Base-by-base conservation (phyloP, 1,284 basidiomycete species). In the Trametes hirsuta region DNA sequence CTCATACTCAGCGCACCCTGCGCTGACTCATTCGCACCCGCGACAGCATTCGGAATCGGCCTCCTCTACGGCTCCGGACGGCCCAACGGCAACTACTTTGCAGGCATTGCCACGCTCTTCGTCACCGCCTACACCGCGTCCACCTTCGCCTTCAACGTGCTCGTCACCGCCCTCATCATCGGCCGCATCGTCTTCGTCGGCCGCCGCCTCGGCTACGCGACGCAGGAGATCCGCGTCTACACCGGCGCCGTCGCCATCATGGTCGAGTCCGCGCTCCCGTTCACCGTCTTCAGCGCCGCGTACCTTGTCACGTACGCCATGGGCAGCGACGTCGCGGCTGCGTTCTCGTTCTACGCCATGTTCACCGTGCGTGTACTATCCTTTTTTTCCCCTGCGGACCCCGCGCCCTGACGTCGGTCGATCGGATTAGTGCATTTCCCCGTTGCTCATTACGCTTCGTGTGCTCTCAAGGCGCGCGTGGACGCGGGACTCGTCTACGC, bases 361-460 rank as follows among this genome's bases (percentile, higher is more conserved):
- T 64, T 68, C 57, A 65, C 67, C 25, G 67, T 66, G 45, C 15
- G 61, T 45, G 47, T 36, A 5, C 14, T 22, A 14, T 30, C 22
- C 3, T 12, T 1, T 14, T 34, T 22, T 10, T 10, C 14, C 15
- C 37, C 8, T 1, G n/a, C 30, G 25, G 9, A 15, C n/a, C 6
- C 6, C 14, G 47, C 9, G 36, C 45, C 15, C 46, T 51, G 14
- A 54, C 12, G 12, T 8, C 12, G 8, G 22, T 21, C 11, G 11
- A 10, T 44, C 6, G 14, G 1, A 30, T 30, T 56, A 75, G 74
- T 68, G 62, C 34, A 60, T 76, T 1, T 70, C 73, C 1, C 75
- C 74, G 1, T 69, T 74, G 41, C 66, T 75, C 18, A 75, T 76
- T 53, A 72, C 72, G n/a, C 62, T 72, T 6, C 71, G 75, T 1